Conservation (phyloP, 2,329 filamentous ascomycete species). For the Cordyceps cateniannulata region DNA sequence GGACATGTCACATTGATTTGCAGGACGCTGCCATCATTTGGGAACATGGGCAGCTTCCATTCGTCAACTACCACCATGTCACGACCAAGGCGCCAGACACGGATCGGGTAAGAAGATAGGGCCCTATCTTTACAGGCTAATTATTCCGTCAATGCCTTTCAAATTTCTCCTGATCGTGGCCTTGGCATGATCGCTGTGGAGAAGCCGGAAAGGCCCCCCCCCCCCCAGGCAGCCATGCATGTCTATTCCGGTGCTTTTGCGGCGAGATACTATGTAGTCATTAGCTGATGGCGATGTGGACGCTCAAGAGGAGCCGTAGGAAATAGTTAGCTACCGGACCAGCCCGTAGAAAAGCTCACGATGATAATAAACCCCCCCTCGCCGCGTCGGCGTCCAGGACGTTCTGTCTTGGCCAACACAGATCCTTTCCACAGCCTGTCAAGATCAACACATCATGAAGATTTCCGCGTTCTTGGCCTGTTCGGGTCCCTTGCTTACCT, state of each 20-base stretch:
- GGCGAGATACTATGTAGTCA: background rate
- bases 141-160: background rate
- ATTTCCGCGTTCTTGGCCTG: background rate
- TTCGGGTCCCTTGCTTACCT: background rate
- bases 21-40: background rate
- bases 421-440: background rate
- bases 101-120: background rate
- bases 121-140: background rate
- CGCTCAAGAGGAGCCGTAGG: background rate
- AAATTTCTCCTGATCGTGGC: background rate
- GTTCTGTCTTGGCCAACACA: background rate
- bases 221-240: background rate
- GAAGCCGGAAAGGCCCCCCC: background rate
- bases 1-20: background rate
- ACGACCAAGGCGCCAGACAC: background rate
- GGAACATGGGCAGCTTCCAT: background rate
- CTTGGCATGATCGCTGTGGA: background rate
- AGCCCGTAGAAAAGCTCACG: background rate
- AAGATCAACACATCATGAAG: background rate
- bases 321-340: background rate
- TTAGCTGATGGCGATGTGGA: background rate
- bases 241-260: constrained; percentile 6
- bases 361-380: background rate
- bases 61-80: no score
- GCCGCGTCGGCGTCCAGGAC: background rate